Evolutionary conservation across 2,329 filamentous ascomycete species (phyloP), one percentile per base, ranked within the genome.

Genomic region (Diplodia intermedia): DNA sequence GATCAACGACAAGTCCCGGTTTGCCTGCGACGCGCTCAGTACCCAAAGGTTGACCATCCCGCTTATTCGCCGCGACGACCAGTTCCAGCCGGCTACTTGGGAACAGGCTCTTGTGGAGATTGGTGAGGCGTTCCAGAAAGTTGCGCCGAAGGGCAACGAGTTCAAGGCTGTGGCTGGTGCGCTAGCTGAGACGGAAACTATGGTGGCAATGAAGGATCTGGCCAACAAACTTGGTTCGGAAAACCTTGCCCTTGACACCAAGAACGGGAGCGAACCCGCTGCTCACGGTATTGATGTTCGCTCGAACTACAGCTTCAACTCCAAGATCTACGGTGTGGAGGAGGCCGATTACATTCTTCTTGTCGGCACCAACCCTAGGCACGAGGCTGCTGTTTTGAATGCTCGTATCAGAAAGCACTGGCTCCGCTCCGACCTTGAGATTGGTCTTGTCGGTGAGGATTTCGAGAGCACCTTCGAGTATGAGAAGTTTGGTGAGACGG

Each of bases 1-100:
- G 95, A 98, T 99, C 80, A 95, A 98, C 82, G 95, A 99, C 85
- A 99, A 98, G 86, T 90, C 93, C 50, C 89, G 95, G 72, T 99
- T 98, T 79, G 94, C 95, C 52, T 97, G 94, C 79, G 95, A 99
- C 79, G 95, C 95, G 61, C 86, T 99, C 72, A 97, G 94, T 87
- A 98, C 94, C 56, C 95, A 99, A 82, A 89, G 95, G 77, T 85
- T 99, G 68, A 98, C 95, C 43, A 95, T 94, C 72, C 95, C 95
- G 52, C 83, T 99, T 71, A 89, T 97, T 75, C 91, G 94, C 73
- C 89, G 90, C 68, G 91, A 96, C 69, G 91, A 94, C 76, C 93
- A 94, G 79, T 98, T 99, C 80, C 89, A 94, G 80, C 93, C 95
- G 33, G 92, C 90, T 18, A 91, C 93, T 38, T 99, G 95, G 95